Percentiles rank a stretch among this genome's conserved stretches.
These are phyloP conservation scores for Hippophae gyantsensis DNA, from an alignment of 306 rosid species.

Conservation along the genomic window DNA sequence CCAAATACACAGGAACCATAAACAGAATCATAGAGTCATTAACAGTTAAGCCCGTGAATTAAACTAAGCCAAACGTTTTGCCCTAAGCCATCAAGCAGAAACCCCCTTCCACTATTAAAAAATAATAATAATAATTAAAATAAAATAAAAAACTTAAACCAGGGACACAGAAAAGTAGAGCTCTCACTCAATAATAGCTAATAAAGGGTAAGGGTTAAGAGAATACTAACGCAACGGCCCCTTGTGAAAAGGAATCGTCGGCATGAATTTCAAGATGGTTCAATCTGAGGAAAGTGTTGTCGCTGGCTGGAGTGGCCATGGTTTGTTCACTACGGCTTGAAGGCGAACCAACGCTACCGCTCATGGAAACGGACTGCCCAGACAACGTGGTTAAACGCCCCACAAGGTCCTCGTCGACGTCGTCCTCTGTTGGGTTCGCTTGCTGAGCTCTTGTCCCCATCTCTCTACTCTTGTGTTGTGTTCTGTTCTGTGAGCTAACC, in stretches of 20 bases:
- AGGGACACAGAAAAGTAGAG: too few relatives aligned
- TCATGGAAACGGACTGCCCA: slow-evolving; percentile 75
- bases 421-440: slow-evolving; percentile 34
- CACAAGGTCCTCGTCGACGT: slow-evolving; percentile 52
- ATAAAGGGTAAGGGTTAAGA: background rate
- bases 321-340: slow-evolving; percentile 94
- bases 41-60: too few relatives aligned
- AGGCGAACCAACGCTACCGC: slow-evolving; percentile 84
- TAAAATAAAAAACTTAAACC: too few relatives aligned
- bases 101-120: background rate
- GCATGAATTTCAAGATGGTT: slow-evolving; percentile 65
- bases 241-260: slow-evolving; percentile 85
- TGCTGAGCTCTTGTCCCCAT: slow-evolving; percentile 74
- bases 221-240: slow-evolving; percentile 54
- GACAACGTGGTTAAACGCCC: slow-evolving; percentile 45
- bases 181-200: background rate
- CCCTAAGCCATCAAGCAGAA: background rate
- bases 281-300: slow-evolving; percentile 44
- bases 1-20: too few relatives aligned
- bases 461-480: too few relatives aligned
- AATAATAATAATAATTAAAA: background rate
- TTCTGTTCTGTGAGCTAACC: too few relatives aligned
- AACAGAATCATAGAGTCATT: too few relatives aligned
- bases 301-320: slow-evolving; percentile 71
- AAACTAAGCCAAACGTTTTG: too few relatives aligned